Evolutionary conservation across 495 filamentous ascomycete species (phyloP).

Genomic region (Neurospora sp.): DNA sequence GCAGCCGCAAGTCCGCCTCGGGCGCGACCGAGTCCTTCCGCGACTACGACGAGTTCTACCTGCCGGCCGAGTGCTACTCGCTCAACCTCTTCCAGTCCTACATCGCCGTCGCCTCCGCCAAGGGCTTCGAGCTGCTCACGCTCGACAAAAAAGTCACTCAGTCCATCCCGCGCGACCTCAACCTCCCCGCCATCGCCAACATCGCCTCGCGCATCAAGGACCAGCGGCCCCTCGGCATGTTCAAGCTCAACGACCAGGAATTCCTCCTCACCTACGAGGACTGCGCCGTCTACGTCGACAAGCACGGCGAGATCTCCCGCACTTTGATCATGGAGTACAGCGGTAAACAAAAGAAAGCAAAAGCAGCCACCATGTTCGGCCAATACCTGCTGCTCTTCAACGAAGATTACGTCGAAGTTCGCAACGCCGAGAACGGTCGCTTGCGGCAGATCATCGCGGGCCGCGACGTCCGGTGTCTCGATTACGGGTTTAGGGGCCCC

Average conservation of each 20-base stretch:
- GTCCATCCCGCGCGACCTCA: slow-evolving; percentile 73
- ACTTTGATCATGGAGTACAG: slow-evolving; percentile 96
- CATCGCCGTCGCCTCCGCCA: slow-evolving; percentile 79
- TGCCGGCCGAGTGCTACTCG: slow-evolving; percentile 88
- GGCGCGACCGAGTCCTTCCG: slow-evolving; percentile 92
- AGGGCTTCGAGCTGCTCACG: slow-evolving; percentile 92
- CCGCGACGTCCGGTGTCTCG: slow-evolving; percentile 73
- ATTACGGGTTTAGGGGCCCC: slow-evolving; percentile 64
- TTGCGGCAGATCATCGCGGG: slow-evolving; percentile 90
- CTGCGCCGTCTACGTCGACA: slow-evolving; percentile 95
- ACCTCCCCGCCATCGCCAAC: slow-evolving; percentile 58
- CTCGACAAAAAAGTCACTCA: slow-evolving; percentile 91
- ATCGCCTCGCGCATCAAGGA: slow-evolving; percentile 72
- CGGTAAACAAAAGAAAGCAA: slow-evolving; percentile 72
- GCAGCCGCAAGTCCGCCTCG: slow-evolving; percentile 31
- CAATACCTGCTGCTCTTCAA: slow-evolving; percentile 78
- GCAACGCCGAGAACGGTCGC: slow-evolving; percentile 92
- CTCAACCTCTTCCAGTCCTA: slow-evolving; percentile 93
- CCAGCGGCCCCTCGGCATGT: slow-evolving; percentile 87
- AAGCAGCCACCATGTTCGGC: slow-evolving; percentile 63
- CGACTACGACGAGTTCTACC: slow-evolving; percentile 97
- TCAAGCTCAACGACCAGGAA: slow-evolving; percentile 83
- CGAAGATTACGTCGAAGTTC: slow-evolving; percentile 83
- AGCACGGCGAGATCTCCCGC: slow-evolving; percentile 88
- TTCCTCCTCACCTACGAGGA: slow-evolving; percentile 92